Base-by-base conservation (phyloP, 257 asterid species). In the Scutellaria minor region DNA sequence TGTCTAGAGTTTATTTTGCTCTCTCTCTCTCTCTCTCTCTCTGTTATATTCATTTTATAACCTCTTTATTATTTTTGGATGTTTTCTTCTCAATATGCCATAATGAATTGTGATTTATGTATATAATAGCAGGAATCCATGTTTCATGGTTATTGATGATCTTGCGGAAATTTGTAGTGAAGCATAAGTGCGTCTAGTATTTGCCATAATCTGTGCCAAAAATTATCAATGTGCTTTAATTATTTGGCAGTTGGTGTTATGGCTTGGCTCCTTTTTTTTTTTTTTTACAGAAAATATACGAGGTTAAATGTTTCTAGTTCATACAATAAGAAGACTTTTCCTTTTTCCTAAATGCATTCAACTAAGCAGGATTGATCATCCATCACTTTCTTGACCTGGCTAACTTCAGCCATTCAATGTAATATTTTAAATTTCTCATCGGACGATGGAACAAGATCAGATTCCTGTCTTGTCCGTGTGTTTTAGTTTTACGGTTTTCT, bases 311-410 rank as follows among this genome's bases (percentile, higher is more conserved):
- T 45, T 45, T 61, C 51, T 41, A 37, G 35, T 35, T 45, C 24
- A 4, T 39, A 48, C 18, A 55, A 40, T 11, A 64, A 35, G 37
- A 27, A 70, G 44, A 20, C 46, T 6, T 54, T 6, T 31, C 5
- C 9, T 9, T 18, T 15, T 70, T 45, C 22, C 45, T 62, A 11
- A 22, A n/a, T 37, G 57, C 6, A 12, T 63, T 64, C n/a, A 51
- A 22, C 47, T 58, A 50, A 52, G 68, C 39, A 31, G 44, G 37
- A 15, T 7, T 39, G 9, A 2, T 39, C 55, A 40, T 18, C 42
- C 57, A 60, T 53, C 27, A 12, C 27, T 70, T 44, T 55, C 68
- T 51, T 5, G 27, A 58, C 31, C 15, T 51, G 54, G 31, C 68
- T 39, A 54, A 55, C 50, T 44, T 47, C 46, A 53, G 35, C 64